Conservation (phyloP, 75 land plant species). For the Isoetes taiwanensis region DNA sequence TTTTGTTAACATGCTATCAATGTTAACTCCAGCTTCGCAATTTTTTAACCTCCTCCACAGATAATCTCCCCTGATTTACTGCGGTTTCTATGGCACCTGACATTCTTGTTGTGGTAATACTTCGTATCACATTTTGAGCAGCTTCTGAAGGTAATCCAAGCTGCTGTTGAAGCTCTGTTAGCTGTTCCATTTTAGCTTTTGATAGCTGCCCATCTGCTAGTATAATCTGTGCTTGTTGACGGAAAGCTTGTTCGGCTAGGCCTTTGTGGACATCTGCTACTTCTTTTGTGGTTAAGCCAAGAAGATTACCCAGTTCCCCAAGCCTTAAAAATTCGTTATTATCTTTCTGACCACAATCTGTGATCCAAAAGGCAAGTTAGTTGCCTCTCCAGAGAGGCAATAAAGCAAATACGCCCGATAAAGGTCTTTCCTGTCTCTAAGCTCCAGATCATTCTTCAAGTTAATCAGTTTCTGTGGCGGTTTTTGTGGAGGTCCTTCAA, state of each 20-base stretch:
- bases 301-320: conserved; percentile 65
- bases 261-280: conserved; percentile 53
- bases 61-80: conserved; percentile 54
- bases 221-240: conserved; percentile 70
- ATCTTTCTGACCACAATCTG: conserved; percentile 55
- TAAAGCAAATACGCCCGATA: conserved; percentile 68
- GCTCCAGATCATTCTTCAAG: conserved; percentile 67
- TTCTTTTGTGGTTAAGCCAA: conserved; percentile 65
- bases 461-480: conserved; percentile 72
- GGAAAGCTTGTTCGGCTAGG: conserved; percentile 86
- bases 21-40: conserved; percentile 58
- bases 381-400: conserved; percentile 68
- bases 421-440: conserved; percentile 60
- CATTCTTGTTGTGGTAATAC: conserved; percentile 73
- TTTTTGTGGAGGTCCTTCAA: conserved; percentile 36
- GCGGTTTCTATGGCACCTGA: conserved; percentile 83
- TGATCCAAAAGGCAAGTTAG: conserved; percentile 67
- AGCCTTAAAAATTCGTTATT: conserved; percentile 51
- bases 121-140: conserved; percentile 70
- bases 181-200: conserved; percentile 63
- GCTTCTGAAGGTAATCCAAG: conserved; percentile 66
- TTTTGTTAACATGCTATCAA: conserved; percentile 66
- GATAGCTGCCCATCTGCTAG: conserved; percentile 92
- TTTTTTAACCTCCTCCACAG: conserved; percentile 62
- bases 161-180: conserved; percentile 65